Evolutionary conservation across 331 rosid species (phyloP), one percentile per base, ranked within the genome.

Genomic region (Acacia concinna): DNA sequence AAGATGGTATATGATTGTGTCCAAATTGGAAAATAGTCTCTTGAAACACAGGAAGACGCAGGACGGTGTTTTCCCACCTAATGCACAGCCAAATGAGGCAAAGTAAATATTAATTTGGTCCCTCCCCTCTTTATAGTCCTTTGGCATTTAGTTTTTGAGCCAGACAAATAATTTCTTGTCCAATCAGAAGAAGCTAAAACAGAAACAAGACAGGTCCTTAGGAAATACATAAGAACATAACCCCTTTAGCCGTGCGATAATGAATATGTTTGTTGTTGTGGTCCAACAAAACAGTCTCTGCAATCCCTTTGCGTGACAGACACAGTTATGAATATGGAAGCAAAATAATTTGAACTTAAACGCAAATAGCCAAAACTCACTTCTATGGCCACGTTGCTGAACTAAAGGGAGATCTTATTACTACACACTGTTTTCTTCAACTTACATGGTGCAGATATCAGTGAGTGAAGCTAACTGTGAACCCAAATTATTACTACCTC

Each of bases 241-340:
- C 51, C 28, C 34, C 54, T 40, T 68, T 40, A 23, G n/a, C 54
- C 73, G 14, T 68, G 23, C 46, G 28, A 11, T 41, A 8, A 15
- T 9, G 31, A 68, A 68, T 43, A 15, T 25, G n/a, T n/a, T n/a
- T 51, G 23, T 49, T 49, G 56, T 25, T 68, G 56, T 40, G 74
- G 74, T 68, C 38, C 74, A 68, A 68, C 15, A 54, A 43, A 43
- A 68, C 74, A 49, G 43, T 23, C 56, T 43, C 56, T 68, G 74
- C 74, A 68, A 68, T 56, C 74, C 21, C 23, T 14, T 56, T 41
- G 74, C 56, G 4, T 27, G 59, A 69, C 59, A n/a, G n/a, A n/a
- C n/a, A n/a, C n/a, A 69, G 57, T 69, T 44, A 69, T 69, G 37
- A 8, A 69, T 69, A 44, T 17, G 59, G 74, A 43, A 43, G 40